These are phyloP conservation scores for Annulohypoxylon nitens DNA, from an alignment of 495 filamentous ascomycete genomes.

Conservation along the genomic window DNA sequence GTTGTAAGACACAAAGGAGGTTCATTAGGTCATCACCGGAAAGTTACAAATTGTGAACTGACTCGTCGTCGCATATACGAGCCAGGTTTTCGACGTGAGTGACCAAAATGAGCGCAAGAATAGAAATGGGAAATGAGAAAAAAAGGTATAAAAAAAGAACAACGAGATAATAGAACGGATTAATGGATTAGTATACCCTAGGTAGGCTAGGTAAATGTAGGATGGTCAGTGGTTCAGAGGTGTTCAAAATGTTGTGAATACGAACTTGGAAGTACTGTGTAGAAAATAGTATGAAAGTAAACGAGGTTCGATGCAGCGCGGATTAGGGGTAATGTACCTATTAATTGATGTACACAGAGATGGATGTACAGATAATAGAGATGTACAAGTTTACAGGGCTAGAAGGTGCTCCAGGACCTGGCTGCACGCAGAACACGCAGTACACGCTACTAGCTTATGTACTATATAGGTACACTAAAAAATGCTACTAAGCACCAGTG, in stretches of 20 bases:
- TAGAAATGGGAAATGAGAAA: constrained; percentile 8
- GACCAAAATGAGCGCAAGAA: constrained; percentile 18
- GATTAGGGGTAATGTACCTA: constrained; percentile 23
- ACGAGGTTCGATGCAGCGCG: constrained; percentile 26
- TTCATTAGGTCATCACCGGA: constrained; percentile 41
- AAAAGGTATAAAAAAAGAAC: constrained; percentile 20
- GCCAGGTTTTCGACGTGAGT: constrained; percentile 7
- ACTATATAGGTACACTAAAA: too few relatives aligned
- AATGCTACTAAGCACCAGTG: too few relatives aligned
- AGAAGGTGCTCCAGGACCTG: too few relatives aligned
- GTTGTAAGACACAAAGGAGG: constrained; percentile 42
- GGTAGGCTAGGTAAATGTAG: constrained; percentile 18
- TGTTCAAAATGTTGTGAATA: constrained; percentile 27
- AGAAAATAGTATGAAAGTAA: constrained; percentile 10
- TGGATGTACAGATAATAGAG: neutral
- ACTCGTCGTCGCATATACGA: constrained; percentile 29
- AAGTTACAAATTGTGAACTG: constrained; percentile 26
- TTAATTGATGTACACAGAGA: neutral
- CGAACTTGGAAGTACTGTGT: constrained; percentile 30
- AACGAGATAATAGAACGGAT: constrained; percentile 21
- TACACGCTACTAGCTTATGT: neutral
- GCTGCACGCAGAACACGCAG: constrained; percentile 8
- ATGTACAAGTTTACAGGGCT: constrained; percentile 6
- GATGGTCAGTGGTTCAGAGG: constrained; percentile 1
- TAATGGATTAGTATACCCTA: constrained; percentile 2